Conservation (phyloP, 1,139 yeast species). For the Debaryomycetaceae sp. region DNA sequence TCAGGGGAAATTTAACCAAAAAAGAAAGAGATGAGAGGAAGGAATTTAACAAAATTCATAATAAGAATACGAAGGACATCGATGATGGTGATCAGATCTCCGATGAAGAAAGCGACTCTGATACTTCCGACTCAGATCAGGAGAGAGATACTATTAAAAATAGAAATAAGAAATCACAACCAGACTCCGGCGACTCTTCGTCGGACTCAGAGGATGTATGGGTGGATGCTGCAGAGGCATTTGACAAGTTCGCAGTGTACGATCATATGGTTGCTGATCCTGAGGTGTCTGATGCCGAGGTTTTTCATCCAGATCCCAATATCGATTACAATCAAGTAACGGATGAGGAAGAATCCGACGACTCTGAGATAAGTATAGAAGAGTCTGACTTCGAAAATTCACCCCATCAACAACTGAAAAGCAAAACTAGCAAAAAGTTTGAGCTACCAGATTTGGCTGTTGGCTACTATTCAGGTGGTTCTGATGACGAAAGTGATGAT, state of each 20-base stretch:
- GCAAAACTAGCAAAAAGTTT: slow-evolving; percentile 14
- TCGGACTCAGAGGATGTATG: not conserved
- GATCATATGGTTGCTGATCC: slow-evolving; percentile 55
- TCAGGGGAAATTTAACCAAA: slow-evolving; percentile 56
- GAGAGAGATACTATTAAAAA: slow-evolving; percentile 5
- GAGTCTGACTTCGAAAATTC: not conserved
- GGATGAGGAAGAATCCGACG: slow-evolving; percentile 47
- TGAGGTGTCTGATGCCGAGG: slow-evolving; percentile 45
- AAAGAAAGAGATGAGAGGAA: slow-evolving; percentile 35
- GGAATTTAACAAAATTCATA: slow-evolving; percentile 15
- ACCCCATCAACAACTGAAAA: not conserved
- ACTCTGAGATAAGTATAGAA: slow-evolving; percentile 22
- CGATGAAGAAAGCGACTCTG: slow-evolving; percentile 16
- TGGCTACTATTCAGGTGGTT: slow-evolving; percentile 81
- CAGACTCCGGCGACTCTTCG: not conserved
- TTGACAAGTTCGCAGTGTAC: slow-evolving; percentile 40
- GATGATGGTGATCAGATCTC: slow-evolving; percentile 17
- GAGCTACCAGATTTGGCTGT: slow-evolving; percentile 67
- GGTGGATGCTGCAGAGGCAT: slow-evolving; percentile 14
- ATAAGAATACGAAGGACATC: slow-evolving; percentile 14
- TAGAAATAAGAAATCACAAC: slow-evolving; percentile 5
- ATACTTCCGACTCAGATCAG: slow-evolving; percentile 13
- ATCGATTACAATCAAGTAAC: slow-evolving; percentile 60
- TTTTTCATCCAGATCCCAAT: slow-evolving; percentile 31
- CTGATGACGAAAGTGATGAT: slow-evolving; percentile 54